Conservation (phyloP, 139 green algal species). For the Chlamydomonas urium region DNA sequence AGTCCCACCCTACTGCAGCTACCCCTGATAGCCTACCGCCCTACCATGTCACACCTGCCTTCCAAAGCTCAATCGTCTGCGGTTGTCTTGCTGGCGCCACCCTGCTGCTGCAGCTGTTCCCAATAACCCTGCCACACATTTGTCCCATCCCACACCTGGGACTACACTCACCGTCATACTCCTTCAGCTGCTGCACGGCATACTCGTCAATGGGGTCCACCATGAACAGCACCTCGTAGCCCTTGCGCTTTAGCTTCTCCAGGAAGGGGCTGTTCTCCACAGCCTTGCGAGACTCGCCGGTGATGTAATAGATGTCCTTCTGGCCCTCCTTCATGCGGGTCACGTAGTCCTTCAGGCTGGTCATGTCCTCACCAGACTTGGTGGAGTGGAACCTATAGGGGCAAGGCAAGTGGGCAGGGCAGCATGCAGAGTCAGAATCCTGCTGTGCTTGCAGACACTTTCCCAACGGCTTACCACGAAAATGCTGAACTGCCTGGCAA, state of each 20-base stretch:
- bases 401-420: background rate
- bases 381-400: slow-evolving; percentile 74
- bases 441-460: too few species aligned
- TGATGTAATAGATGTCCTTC: slow-evolving; percentile 99
- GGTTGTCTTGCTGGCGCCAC: too few species aligned
- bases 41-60: background rate
- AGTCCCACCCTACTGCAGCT: too few species aligned
- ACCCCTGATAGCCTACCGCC: too few species aligned
- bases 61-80: background rate
- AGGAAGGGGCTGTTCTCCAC: slow-evolving; percentile 99
- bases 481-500: too few species aligned
- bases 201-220: slow-evolving; percentile 99
- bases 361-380: slow-evolving; percentile 98
- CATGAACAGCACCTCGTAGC: slow-evolving; percentile 99
- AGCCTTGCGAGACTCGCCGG: slow-evolving; percentile 89
- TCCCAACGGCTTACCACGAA: too few species aligned
- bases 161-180: slow-evolving; percentile 49
- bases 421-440: too few species aligned
- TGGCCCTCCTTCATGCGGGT: slow-evolving; percentile 99
- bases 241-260: slow-evolving; percentile 94
- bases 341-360: slow-evolving; percentile 98
- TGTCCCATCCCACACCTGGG: background rate
- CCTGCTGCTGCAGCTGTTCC: too few species aligned
- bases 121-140: background rate
- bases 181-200: slow-evolving; percentile 98